Conservation (phyloP, 2,329 filamentous ascomycete genomes). For the Fusarium staphyleae region DNA sequence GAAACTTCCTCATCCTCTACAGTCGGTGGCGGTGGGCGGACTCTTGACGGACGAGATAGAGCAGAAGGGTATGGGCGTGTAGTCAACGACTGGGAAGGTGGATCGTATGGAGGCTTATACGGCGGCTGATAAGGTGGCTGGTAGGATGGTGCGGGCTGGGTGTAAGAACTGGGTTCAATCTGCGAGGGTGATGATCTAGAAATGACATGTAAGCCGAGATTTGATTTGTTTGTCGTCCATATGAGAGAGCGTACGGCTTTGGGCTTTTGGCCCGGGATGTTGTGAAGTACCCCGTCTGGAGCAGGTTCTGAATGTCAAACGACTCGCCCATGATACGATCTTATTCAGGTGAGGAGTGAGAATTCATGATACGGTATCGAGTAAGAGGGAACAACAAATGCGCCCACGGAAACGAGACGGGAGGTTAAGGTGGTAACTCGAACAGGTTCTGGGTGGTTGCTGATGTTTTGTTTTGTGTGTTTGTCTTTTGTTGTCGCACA, state of each 20-base stretch:
- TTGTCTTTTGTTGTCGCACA: constrained; percentile 34
- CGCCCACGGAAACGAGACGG: constrained; percentile 9
- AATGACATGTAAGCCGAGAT: constrained; percentile 21
- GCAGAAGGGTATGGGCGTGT: constrained; percentile 25
- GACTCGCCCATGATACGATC: constrained; percentile 52
- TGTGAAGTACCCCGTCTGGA: constrained; percentile 59
- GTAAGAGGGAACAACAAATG: constrained; percentile 13
- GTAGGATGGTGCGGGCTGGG: constrained; percentile 14
- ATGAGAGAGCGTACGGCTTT: constrained; percentile 36
- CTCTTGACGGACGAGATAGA: constrained; percentile 33
- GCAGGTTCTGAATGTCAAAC: constrained; percentile 54
- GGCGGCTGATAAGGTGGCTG: constrained; percentile 5
- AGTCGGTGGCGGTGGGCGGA: constrained; percentile 66
- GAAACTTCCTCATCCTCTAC: constrained; percentile 74
- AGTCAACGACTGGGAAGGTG: constrained; percentile 29
- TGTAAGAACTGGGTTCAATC: constrained; percentile 26
- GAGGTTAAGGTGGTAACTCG: not conserved
- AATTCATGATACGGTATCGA: constrained; percentile 37
- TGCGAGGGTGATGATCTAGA: constrained; percentile 30
- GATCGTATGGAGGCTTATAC: constrained; percentile 24
- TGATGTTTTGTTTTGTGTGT: constrained; percentile 17
- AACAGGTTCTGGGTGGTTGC: constrained; percentile 5
- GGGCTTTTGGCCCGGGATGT: constrained; percentile 52
- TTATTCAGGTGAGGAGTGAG: constrained; percentile 21
- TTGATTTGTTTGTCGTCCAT: not conserved